Evolutionary conservation across 148 eudicot species (phyloP), one percentile per base, ranked within the genome.

Genomic region (Talinum fruticosum): DNA sequence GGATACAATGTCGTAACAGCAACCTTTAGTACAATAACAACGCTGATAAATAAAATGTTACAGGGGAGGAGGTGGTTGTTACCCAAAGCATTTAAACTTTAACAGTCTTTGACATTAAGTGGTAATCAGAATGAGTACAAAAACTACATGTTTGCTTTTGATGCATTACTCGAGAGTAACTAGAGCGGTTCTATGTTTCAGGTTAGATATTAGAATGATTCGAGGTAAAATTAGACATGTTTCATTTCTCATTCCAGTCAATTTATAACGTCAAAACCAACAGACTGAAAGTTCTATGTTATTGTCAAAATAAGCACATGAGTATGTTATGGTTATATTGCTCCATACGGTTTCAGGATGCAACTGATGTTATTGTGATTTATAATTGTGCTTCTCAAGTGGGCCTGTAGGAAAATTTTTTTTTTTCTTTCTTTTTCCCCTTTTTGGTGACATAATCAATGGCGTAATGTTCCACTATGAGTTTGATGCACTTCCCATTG

Each of bases 261-360:
- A 19, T 38, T 51, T 44, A 10, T 59, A 16, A 41, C 69, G 28
- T 34, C 15, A 47, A 71, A 6, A 49, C 47, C 35, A 41, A 70
- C 13, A 26, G 12, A 15, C 57, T 6, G 32, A 35, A 12, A 10
- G 36, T 21, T 33, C 29, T 68, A 35, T 16, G 6, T 12, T 21
- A 30, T 15, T 32, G 33, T 44, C 28, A 19, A 14, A 21, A 16
- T 12, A 19, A 68, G 78, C 10, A 24, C 66, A 41, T 75, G 32
- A 24, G 21, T 29, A 24, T 73, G 59, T 41, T 10, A 29, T 69
- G 62, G 47, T 30, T 54, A 47, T 44, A 32, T 28, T 10, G 32
- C 35, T 30, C 47, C 6, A 36, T 41, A 28, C 75, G 37, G 38
- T 34, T 59, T 75, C 41, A 35, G 30, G 53, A 80, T 69, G 45